These are phyloP conservation scores for Acanthamoeba triangularis DNA, from an alignment of 208 protist genomes.

Conservation along the genomic window DNA sequence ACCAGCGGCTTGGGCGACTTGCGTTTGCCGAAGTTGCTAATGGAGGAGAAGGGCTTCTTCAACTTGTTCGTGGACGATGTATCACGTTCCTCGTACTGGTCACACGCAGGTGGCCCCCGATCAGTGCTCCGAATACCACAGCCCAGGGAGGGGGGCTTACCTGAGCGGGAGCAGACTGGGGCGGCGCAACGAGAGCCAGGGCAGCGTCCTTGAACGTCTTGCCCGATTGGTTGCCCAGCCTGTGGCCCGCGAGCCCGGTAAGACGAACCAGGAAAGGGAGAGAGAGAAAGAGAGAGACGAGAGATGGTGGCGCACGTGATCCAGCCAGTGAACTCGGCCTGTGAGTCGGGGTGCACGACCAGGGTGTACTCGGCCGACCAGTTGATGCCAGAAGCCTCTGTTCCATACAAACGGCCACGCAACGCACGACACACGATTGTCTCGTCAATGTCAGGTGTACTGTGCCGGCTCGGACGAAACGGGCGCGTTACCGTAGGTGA, in stretches of 20 bases:
- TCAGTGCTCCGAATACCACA: no score
- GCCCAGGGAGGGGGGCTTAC: no score
- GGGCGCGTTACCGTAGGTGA: background rate
- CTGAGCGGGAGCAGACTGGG: background rate
- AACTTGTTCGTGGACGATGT: background rate
- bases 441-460: background rate
- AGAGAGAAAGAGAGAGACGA: background rate
- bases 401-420: no score
- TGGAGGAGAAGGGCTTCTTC: background rate
- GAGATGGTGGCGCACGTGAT: conserved; percentile 32
- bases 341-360: background rate
- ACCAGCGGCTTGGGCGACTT: conserved; percentile 12
- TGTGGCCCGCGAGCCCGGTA: background rate
- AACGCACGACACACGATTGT: no score
- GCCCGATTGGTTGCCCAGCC: background rate
- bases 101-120: background rate
- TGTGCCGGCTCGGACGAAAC: background rate
- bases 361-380: conserved; percentile 55
- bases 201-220: conserved; percentile 35
- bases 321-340: conserved; percentile 41
- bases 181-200: background rate
- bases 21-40: background rate
- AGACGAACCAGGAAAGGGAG: background rate
- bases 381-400: conserved; percentile 49
- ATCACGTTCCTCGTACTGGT: background rate